Base-by-base conservation (phyloP, 2,329 filamentous ascomycete species). In the Cordyceps tenuipes region DNA sequence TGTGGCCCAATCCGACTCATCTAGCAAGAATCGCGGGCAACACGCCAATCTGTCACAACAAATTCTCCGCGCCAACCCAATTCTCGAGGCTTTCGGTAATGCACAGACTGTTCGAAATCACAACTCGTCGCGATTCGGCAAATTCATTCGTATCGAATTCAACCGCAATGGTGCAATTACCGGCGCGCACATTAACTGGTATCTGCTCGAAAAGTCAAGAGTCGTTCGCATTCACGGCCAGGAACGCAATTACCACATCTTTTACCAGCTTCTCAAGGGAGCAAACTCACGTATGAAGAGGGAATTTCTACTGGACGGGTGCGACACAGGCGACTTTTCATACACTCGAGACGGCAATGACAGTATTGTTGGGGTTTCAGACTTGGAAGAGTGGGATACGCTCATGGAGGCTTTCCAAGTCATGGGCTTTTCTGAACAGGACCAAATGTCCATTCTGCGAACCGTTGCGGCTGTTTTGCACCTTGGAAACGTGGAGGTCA, bases 121-220 rank as follows among this genome's bases (percentile, higher is more conserved):
- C 76, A 99, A 99, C 71, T 99, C 94, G 0, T 99, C 94, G 5
- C 86, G 94, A 64, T 99, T 99, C 69, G 94, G 94, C 70, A 99
- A 99, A 73, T 99, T 99, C 69, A 99, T 99, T 70, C 84, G 95
- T 54, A 99, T 99, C 69, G 91, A 97, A 70, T 97, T 99, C 74
- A 91, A 86, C 39, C 83, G 89, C 26, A 84, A 84, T 41, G 95
- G 95, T 31, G 89, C 94, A 59, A 99, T 99, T 65, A 89, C 89
- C 4, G 95, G 95, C 41, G 94, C 94, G 23, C 97, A 91, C 75
- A 97, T 99, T 65, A 92, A 99, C 72, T 99, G 94, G 94, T 99
- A 97, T 73, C 80, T 99, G 0, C 78, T 99, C 15, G 94, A 99
- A 70, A 99, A 99, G 74, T 99, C 94, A n/a, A 85, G 94, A 66